Evolutionary conservation across 2,329 filamentous ascomycete species (phyloP).

Genomic region (Colletotrichum sp.): DNA sequence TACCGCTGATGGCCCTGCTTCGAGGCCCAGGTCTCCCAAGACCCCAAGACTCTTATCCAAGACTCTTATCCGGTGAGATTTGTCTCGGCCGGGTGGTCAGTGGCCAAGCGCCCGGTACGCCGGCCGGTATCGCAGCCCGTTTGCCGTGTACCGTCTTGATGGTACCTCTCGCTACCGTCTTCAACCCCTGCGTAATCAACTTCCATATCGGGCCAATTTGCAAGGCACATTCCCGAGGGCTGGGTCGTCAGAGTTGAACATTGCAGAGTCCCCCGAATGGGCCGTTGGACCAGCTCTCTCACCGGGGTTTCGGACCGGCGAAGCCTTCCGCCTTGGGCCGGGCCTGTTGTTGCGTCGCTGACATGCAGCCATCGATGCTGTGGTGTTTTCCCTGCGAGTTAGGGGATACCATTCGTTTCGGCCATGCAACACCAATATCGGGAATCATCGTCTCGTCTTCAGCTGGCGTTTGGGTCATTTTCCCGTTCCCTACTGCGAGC

Average conservation of each 20-base stretch:
- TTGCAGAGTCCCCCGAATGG: neutral
- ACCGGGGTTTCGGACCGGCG: neutral
- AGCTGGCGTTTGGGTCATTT: too few species aligned
- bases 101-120: neutral
- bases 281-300: neutral
- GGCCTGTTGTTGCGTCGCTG: too few species aligned
- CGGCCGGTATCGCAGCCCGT: neutral
- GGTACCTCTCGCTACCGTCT: neutral
- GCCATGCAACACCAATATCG: too few species aligned
- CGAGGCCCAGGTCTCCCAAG: neutral
- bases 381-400: too few species aligned
- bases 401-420: too few species aligned
- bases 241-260: neutral
- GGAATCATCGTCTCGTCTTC: too few species aligned
- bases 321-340: neutral
- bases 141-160: neutral
- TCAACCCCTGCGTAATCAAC: neutral
- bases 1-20: neutral
- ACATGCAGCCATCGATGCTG: too few species aligned
- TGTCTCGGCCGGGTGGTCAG: neutral
- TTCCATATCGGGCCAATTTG: neutral
- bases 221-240: neutral
- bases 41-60: neutral
- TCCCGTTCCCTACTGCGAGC: too few species aligned
- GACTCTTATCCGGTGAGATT: neutral